Base-by-base conservation (phyloP, 805 yeast genomes). In the Candida qinlingensis region DNA sequence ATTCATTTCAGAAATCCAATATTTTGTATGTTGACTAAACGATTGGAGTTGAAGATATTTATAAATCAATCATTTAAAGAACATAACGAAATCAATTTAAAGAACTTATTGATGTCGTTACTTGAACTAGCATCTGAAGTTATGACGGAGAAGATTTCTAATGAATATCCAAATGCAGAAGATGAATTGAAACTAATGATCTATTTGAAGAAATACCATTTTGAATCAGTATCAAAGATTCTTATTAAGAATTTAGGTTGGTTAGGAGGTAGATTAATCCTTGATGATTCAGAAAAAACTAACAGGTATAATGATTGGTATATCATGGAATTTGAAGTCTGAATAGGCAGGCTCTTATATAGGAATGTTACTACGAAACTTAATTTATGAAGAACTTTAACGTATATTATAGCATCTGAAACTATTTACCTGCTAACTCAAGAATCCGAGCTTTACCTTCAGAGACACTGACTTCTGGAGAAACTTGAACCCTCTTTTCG, bases 361-460 rank as follows among this genome's bases (percentile, higher is more conserved):
- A 19, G 19, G 19, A 19, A 19, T 19, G 19, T 19, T 19, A 19
- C 19, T 19, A 19, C 19, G 19, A 19, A 19, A 19, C n/a, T 10
- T 37, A 12, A 19, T 25, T 26, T 19, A 19, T 19, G 19, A 19
- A 19, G 19, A 19, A 19, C 19, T 11, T 31, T 3, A 19, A n/a
- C 7, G 25, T 7, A 8, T 2, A 31, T 31, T 11, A 11, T 31
- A 2, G 34, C 11, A 31, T 8, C 8, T 8, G 11, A 8, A 27
- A 8, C 11, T 39, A 39, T n/a, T 27, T 39, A 19, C 19, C 19
- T 9, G 57, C n/a, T 39, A 80, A 63, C 47, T 69, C 70, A 45
- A 77, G 64, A 38, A 84, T 76, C 52, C 80, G 82, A 34, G 69
- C 71, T 58, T 77, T 76, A 12, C 86, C 88, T n/a, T 76, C 75